Percentiles rank a stretch among this genome's conserved stretches.
Conservation (phyloP, 225 moss, liverwort and hornwort genomes). For the Lunularia cruciata region DNA sequence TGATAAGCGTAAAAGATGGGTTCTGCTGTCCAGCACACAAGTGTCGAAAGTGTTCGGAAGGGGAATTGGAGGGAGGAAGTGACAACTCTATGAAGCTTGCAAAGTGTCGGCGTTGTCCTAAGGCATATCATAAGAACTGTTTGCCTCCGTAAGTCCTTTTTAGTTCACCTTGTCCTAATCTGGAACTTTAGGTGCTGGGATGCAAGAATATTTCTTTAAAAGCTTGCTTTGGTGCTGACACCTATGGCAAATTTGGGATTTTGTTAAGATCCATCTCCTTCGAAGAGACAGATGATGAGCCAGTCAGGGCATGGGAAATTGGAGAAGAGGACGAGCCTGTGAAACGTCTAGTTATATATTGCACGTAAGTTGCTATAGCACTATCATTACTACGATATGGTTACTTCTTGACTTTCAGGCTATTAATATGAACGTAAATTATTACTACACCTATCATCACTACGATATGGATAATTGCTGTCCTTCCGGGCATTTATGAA, state of each 20-base stretch:
- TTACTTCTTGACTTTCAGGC: not conserved
- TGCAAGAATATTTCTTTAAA: too few relatives aligned
- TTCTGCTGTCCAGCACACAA: slow-evolving; percentile 47
- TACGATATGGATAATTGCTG: too few relatives aligned
- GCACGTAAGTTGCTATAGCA: slow-evolving; percentile 32
- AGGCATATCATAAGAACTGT: slow-evolving; percentile 37
- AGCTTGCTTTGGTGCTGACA: not conserved
- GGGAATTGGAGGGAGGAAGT: slow-evolving; percentile 29
- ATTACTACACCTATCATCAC: too few relatives aligned
- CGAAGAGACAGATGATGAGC: slow-evolving; percentile 21
- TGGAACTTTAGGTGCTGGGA: too few relatives aligned
- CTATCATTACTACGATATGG: not conserved
- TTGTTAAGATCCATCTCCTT: slow-evolving; percentile 32
- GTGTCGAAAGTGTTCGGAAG: slow-evolving; percentile 30
- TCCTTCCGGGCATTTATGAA: too few relatives aligned
- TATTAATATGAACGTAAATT: too few relatives aligned
- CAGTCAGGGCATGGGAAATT: slow-evolving; percentile 45
- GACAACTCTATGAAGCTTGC: slow-evolving; percentile 40
- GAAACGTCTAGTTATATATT: slow-evolving; percentile 43
- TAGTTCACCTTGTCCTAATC: too few relatives aligned
- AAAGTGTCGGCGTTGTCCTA: slow-evolving; percentile 48
- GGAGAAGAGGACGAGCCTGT: slow-evolving; percentile 36
- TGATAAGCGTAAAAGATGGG: slow-evolving; percentile 20
- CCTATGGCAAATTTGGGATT: not conserved
- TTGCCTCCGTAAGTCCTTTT: slow-evolving; percentile 34